Evolutionary conservation across 768 basidiomycete species (phyloP).

Genomic region (Kwoniella shandongensis): DNA sequence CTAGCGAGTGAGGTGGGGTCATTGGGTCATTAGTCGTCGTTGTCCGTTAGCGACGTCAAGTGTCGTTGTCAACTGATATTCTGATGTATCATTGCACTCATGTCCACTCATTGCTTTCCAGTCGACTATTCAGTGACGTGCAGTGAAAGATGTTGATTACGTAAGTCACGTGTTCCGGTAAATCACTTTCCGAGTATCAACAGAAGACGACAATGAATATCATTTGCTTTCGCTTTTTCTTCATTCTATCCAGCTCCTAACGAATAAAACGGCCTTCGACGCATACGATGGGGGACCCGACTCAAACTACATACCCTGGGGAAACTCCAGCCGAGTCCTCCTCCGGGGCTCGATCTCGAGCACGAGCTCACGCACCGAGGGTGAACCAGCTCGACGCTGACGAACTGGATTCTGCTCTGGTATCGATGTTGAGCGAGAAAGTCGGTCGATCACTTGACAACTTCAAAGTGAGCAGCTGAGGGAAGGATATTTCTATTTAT

Average conservation of each 20-base stretch:
- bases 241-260: no score
- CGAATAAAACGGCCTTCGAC: no score
- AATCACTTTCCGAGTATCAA: background rate
- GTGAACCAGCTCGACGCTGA: conserved; percentile 91
- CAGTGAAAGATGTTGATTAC: background rate
- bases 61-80: no score
- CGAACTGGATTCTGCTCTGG: conserved; percentile 82
- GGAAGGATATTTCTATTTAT: background rate
- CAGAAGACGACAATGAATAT: background rate
- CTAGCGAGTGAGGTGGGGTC: conserved; percentile 1
- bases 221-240: no score
- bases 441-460: conserved; percentile 68
- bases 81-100: no score
- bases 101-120: no score
- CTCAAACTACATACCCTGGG: conserved; percentile 8
- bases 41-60: conserved; percentile 4
- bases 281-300: background rate
- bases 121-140: background rate
- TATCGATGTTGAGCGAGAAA: conserved; percentile 78
- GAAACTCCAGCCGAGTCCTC: conserved; percentile 17
- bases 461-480: conserved; percentile 63
- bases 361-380: conserved; percentile 54
- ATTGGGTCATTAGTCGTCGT: conserved; percentile 6
- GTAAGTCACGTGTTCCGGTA: background rate
- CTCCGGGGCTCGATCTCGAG: background rate